Base-by-base conservation (phyloP, 2,329 filamentous ascomycete species). In the Penicillium hesseltinei region DNA sequence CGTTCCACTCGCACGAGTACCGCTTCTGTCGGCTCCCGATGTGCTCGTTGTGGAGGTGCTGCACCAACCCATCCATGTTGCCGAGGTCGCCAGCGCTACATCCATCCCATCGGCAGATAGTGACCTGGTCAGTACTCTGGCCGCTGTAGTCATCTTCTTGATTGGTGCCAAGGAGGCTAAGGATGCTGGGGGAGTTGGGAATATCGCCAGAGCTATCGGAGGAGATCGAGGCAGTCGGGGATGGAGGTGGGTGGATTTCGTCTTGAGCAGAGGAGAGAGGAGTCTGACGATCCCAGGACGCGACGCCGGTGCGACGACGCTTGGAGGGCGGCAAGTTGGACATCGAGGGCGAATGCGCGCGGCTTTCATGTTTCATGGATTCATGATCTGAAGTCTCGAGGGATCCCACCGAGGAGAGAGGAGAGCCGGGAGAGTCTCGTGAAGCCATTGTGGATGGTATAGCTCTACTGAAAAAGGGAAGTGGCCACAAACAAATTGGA, bases 1-100 rank as follows among this genome's bases (percentile, higher is more conserved):
- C 93, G 58, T 84, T 86, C 94, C 94, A 99, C 77, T 97, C 93
- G 77, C 94, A 99, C n/a, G 91, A 92, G 73, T 97, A 97, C 75
- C 94, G 96, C 78, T 96, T 96, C 78, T 94, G 90, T 54, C 92
- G 86, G 60, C 88, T 91, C 71, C 94, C 91, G 69, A 97, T 96
- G 75, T 99, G 94, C 57, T 93, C 91, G 69, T 92, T 89, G 76
- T 97, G 93, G 58, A 94, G 90, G 70, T 94, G 90, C 66, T 90
- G 84, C 42, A 94, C 90, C 43, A 94, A 76, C 62, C 80, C 85
- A 74, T 94, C 90, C 90, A 93, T 93, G 70, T 92, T 89, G 17
- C 85, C 82, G 63, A 90, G 75, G 68, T 92, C 89, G 39, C 87
- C 88, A 3, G 81, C 85, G 40, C 80, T 78, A 71, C 90, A 94